Base-by-base conservation (phyloP, 768 basidiomycete species). In the Hemileccinum impolitum region DNA sequence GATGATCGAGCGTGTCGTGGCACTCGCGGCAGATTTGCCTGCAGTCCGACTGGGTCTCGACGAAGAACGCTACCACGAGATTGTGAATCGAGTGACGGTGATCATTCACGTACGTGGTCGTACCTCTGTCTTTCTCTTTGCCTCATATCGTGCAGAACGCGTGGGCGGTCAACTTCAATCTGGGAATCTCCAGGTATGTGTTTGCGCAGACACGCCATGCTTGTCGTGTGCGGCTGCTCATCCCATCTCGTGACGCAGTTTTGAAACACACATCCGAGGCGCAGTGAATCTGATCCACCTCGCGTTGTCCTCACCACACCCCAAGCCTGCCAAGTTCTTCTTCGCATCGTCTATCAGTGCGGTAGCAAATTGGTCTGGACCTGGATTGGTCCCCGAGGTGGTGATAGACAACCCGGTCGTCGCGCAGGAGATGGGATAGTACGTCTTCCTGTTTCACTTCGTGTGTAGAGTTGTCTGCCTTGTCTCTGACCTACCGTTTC, bases 101-200 rank as follows among this genome's bases (percentile, higher is more conserved):
- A 68, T 80, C 15, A 71, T 81, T 13, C 78, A 79, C 57, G 74
- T 75, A 50, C 36, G 63, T 56, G 9, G 6, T 7, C 28, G 18
- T 25, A 9, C 7, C 15, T 25, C 10, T 17, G 3, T 26, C 15
- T 9, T 17, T 13, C 11, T 13, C 18, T 31, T 10, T 13, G 40
- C 13, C 13, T 45, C 19, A 34, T 13, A n/a, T 12, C 15, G 26
- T 42, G 28, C 43, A 77, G 76, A 79, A 75, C 43, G 78, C 77
- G 9, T 81, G 80, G 80, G 72, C 75, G 1, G 80, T 81, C 47
- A 81, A 81, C 59, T 81, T 82, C 52, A 72, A 70, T 43, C 62
- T 80, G 34, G 65, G 64, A 9, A 62, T 64, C 18, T 55, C 60
- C 6, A 64, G 65, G 62, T 50, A 41, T 17, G 21, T 26, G 3